Evolutionary conservation across 2,329 filamentous ascomycete species (phyloP).

Genomic region (Clathrospora elynae): DNA sequence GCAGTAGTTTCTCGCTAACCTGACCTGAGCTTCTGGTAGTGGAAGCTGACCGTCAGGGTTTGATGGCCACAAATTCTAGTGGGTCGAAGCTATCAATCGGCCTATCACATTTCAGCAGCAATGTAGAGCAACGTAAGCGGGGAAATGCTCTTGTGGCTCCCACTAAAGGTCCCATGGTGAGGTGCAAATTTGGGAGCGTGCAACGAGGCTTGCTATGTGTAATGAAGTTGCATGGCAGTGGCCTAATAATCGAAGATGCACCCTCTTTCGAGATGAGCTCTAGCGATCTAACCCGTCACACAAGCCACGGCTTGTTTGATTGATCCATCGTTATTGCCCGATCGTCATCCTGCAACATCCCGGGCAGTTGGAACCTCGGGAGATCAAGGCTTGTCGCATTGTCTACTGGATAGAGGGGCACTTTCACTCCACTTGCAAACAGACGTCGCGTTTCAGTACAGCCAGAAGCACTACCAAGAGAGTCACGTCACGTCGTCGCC

Average conservation of each 20-base stretch:
- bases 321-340: slow-evolving; percentile 23
- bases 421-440: slow-evolving; percentile 14
- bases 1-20: slow-evolving; percentile 35
- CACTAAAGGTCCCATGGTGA: slow-evolving; percentile 8
- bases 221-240: slow-evolving; percentile 12
- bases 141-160: slow-evolving; percentile 5
- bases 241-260: slow-evolving; percentile 11
- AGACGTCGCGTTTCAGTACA: slow-evolving; percentile 14
- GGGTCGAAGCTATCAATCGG: slow-evolving; percentile 16
- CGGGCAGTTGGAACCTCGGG: slow-evolving; percentile 38
- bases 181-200: slow-evolving; percentile 4
- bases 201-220: slow-evolving; percentile 6
- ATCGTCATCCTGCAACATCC: slow-evolving; percentile 19
- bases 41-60: slow-evolving; percentile 23
- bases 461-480: slow-evolving; percentile 11
- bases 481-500: slow-evolving; percentile 17
- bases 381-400: slow-evolving; percentile 44
- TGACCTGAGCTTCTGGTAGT: slow-evolving; percentile 26
- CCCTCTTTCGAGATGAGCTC: slow-evolving; percentile 22
- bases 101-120: slow-evolving; percentile 20
- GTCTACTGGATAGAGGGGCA: slow-evolving; percentile 29
- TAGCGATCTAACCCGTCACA: slow-evolving; percentile 35
- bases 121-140: slow-evolving; percentile 14
- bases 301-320: slow-evolving; percentile 33
- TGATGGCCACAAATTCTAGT: slow-evolving; percentile 15